Evolutionary conservation across 306 rosid species (phyloP), one percentile per base, ranked within the genome.

Genomic region (Medicago truncatula): DNA sequence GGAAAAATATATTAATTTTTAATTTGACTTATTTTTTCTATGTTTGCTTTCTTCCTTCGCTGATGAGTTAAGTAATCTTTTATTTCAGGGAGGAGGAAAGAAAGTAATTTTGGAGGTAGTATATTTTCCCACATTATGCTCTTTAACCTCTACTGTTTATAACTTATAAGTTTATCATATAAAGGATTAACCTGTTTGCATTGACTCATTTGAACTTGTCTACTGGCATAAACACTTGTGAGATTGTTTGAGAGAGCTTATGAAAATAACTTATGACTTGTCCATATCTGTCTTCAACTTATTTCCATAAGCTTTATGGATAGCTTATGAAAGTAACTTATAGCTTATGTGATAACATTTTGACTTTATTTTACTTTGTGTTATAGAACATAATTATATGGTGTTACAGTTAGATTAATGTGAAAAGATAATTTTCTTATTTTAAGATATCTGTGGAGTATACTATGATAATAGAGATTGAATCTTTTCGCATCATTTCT

Each of bases 81-180:
- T 18, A 79, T 71, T 77, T 39, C 88, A 95, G 97, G 92, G 89
- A 64, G 84, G 72, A 18, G 96, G 83, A 77, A 84, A 68, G 77
- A 89, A 87, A 83, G 86, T 83, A 43, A 80, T 95, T 84, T 86
- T 95, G 85, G 98, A 95, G 98, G 97, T 90, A 85, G 93, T 86
- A 83, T 47, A 34, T 69, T 9, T 78, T 2, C 40, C 40, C 17
- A 2, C 46, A 17, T 44, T 53, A 7, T 52, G 31, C 70, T 62
- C 38, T 76, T 74, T 64, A 58, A 36, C 15, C 20, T 34, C 25
- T 36, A 6, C 64, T 74, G 41, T 73, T 34, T 65, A 28, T 34
- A 18, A 73, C 65, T 34, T 65, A 28, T 34, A 18, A 73, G 44
- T 15, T 57, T 36, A 28, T 74, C 43, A 18, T 46, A 46, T 77